Conservation (phyloP, 768 basidiomycete species). For the Boletus sp. region DNA sequence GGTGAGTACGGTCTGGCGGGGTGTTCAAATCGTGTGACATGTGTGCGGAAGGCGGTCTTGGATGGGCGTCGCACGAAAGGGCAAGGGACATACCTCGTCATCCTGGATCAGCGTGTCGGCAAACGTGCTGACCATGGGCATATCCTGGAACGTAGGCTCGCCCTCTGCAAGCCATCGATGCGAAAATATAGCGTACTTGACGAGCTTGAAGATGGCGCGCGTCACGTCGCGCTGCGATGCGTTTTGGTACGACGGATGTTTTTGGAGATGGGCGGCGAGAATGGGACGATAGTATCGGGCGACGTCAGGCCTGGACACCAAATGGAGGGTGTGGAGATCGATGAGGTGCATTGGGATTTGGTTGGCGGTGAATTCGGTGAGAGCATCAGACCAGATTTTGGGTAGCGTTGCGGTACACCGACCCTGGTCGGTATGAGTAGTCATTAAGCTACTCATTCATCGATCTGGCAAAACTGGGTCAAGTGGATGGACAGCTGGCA, state of each 20-base stretch:
- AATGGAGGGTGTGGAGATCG: constrained; percentile 5
- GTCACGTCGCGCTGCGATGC: not conserved
- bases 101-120: not conserved
- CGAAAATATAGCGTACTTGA: constrained; percentile 17
- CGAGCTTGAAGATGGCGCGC: constrained; percentile 1
- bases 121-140: constrained; percentile 1
- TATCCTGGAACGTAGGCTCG: constrained; percentile 11
- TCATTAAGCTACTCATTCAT: not conserved
- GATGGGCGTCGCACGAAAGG: not conserved
- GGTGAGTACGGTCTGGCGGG: not conserved
- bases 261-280: constrained; percentile 6
- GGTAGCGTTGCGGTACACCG: not conserved
- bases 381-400: constrained; percentile 1
- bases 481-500: too few species aligned
- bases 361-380: constrained; percentile 8
- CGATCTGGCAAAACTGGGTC: not conserved
- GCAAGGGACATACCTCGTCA: not conserved
- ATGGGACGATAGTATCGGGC: not conserved
- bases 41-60: too few species aligned
- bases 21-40: too few species aligned
- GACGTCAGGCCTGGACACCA: constrained; percentile 7
- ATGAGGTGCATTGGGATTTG: constrained; percentile 13
- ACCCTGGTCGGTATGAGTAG: not conserved
- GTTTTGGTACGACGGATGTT: not conserved
- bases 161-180: constrained; percentile 12